Base-by-base conservation (phyloP, 495 filamentous ascomycete genomes). In the Aspergillus carlsbadensis region DNA sequence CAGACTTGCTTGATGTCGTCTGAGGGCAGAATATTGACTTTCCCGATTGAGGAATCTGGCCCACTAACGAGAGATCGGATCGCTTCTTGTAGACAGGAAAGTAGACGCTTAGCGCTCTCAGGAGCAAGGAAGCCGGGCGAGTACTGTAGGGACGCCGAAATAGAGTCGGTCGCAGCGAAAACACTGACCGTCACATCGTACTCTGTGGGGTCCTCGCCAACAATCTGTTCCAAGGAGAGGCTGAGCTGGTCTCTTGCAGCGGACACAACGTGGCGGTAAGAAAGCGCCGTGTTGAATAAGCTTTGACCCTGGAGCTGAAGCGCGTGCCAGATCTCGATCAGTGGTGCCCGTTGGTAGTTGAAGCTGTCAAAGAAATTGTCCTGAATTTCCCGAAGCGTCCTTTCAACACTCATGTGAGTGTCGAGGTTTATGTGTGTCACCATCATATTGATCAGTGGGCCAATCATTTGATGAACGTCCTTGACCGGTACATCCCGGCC, bases 211-310 rank as follows among this genome's bases (percentile, higher is more conserved):
- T 56, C 53, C 17, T 56, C 53, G 10, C 53, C 53, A n/a, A 29
- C 35, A 49, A 56, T 31, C n/a, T 56, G 53, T 11, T 48, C 18
- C 17, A 56, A 15, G 2, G 44, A 17, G 2, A 53, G 35, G 13
- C 56, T 42, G 10, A 56, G 43, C 33, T 46, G 43, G 10, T 46
- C 35, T 8, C 34, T 47, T 10, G 40, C 56, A 1, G 48, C 21
- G 1, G 49, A 52, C 11, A 58, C 22, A 22, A 47, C 24, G 18
- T 42, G 49, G 3, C 50, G 49, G 17, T 53, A 58, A 1, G 56
- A 58, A 40, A 58, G 49, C 10, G 42, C 56, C 3, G 56, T 58
- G 49, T 58, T 58, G 49, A 58, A 58, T 11, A 58, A 45, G 21
- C 48, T 52, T 18, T 41, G 21, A 4, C 56, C 56, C 5, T 46